Base-by-base conservation (phyloP, 2,329 filamentous ascomycete species). In the Dryadomyces sulphureus region DNA sequence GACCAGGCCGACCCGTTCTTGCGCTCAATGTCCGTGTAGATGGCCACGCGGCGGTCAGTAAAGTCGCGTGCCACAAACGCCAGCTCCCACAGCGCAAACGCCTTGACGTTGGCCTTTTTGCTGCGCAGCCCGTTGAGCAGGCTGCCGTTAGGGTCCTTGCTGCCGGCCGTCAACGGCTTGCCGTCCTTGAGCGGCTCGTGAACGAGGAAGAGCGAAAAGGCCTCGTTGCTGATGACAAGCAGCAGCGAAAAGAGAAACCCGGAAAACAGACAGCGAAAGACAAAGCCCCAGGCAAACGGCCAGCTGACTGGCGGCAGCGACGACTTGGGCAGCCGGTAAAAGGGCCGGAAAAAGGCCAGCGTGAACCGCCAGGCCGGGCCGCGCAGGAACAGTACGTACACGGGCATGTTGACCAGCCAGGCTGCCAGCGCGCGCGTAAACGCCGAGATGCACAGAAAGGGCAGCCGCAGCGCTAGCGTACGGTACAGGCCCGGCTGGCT, bases 81-180 rank as follows among this genome's bases (percentile, higher is more conserved):
- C 24, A 95, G 68, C 58, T 96, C 90, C 89, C 89, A 94, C 62
- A 94, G 83, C 16, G 90, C 89, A 60, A 93, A 94, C 1, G 78
- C 81, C 63, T 77, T 80, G 49, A 85, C 78, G 9, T 84, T 70
- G 8, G 85, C 70, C 60, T 90, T 92, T 64, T 88, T 92, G 52
- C 81, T 81, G 59, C 81, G 89, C 40, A 96, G 62, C 0, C 90
- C 90, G 47, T 80, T 87, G 42, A 96, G 61, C 24, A 96, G 69
- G 58, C 85, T 94, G 32, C 87, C 88, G 56, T 94, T 96, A 1
- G 90, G 86, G 60, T 95, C 89, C 57, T 85, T 92, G 16, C 87
- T 85, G 53, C 90, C 84, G 17, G 75, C 74, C 0, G 87, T 94
- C 47, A 96, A 73, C 4, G 89, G 88, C 55, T 81, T 75, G n/a